Evolutionary conservation across 2,329 filamentous ascomycete species (phyloP), one percentile per base, ranked within the genome.

Genomic region (Pyrenochaeta sp.): DNA sequence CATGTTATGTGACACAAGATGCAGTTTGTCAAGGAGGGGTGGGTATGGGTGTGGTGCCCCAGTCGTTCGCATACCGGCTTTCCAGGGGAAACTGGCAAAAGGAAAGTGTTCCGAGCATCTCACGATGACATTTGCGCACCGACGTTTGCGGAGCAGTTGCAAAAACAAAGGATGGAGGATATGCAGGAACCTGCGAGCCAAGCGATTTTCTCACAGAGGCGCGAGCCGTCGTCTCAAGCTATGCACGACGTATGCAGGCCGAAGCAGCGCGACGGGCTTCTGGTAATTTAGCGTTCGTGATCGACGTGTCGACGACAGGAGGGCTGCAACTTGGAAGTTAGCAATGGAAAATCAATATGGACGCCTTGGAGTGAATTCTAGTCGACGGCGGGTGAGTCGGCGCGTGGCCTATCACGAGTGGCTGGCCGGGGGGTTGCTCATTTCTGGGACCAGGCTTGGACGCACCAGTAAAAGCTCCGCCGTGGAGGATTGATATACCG

Each of bases 161-260:
- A 32, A 11, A 27, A 27, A 27, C 4, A 11, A 27, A 27, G 24
- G 14, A 27, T 11, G 31, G 19, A 34, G 13, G 4, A 19, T 15
- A 28, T 31, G 41, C 28, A 18, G 27, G 32, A 22, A 34, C 11
- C 17, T 21, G 37, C 27, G 11, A 10, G 31, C 32, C 20, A 31
- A 32, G 32, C 7, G 22, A 10, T 29, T 45, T 21, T 45, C 36
- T 21, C 24, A 45, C 42, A 45, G 30, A 40, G 40, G 35, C 35
- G 45, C 29, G 23, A 38, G 18, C 30, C 27, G 29, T 43, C 35
- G 44, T 42, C 39, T 39, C 34, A 48, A 39, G 26, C 24, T 20
- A 28, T 40, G 44, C 38, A 44, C 29, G 30, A 18, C 24, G 28
- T 24, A 18, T 48, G 44, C 44, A 48, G 29, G 34, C 11, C 26